Conservation (phyloP, 495 filamentous ascomycete species). For the Penicillium cosmopolitanum region DNA sequence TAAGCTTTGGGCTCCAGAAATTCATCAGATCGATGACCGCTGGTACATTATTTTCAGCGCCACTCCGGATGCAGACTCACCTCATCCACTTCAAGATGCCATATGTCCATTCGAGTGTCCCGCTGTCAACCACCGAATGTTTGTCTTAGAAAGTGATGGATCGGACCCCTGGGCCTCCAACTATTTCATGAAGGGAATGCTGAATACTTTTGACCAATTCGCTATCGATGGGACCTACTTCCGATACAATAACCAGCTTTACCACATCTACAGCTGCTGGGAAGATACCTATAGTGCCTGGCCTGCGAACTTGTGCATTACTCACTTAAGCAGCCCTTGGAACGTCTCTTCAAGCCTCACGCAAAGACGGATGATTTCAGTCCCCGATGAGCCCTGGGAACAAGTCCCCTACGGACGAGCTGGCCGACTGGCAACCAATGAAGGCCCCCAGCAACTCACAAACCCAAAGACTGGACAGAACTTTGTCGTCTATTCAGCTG, state of each 20-base stretch:
- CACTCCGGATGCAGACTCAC: constrained; percentile 46
- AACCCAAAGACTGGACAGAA: constrained; percentile 48
- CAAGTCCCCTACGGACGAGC: constrained; percentile 51
- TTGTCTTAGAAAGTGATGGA: constrained; percentile 43
- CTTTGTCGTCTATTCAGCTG: constrained; percentile 52
- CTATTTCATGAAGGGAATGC: constrained; percentile 44
- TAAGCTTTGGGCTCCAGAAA: constrained; percentile 53
- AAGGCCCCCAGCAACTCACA: constrained; percentile 52
- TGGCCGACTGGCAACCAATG: constrained; percentile 48
- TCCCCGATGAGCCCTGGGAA: constrained; percentile 50
- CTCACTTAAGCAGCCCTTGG: constrained; percentile 44
- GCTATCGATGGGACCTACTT: constrained; percentile 58
- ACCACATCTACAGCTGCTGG: constrained; percentile 58
- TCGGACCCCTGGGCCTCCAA: constrained; percentile 46
- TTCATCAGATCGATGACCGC: constrained; percentile 45
- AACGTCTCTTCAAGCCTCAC: constrained; percentile 45
- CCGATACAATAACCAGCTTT: constrained; percentile 39
- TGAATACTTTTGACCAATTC: constrained; percentile 56
- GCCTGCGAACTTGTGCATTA: constrained; percentile 57
- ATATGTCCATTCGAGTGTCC: constrained; percentile 36
- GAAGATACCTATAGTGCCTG: constrained; percentile 47
- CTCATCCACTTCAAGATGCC: constrained; percentile 36
- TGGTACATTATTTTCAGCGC: constrained; percentile 60
- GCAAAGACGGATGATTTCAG: constrained; percentile 46
- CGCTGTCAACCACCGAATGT: constrained; percentile 56